These are phyloP conservation scores for Fusarium marasasianum DNA, from an alignment of 2,329 filamentous ascomycete genomes.

Conservation along the genomic window DNA sequence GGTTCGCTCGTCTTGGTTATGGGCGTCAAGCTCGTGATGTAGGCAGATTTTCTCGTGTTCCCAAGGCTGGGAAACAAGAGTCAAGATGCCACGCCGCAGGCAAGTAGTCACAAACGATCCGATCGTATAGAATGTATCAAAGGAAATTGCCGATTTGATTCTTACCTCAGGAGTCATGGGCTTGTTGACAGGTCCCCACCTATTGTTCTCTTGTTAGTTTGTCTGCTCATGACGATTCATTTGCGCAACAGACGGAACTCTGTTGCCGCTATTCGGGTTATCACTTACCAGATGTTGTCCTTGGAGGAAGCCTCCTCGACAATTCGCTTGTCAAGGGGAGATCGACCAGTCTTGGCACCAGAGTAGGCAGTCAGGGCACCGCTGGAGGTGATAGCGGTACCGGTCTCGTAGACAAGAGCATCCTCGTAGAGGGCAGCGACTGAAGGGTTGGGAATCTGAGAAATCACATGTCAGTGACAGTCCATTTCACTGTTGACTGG, in stretches of 20 bases:
- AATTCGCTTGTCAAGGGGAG: conserved; percentile 96
- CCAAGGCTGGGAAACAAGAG: conserved; percentile 1
- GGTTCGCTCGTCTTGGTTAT: conserved; percentile 4
- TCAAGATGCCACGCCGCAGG: conserved; percentile 7
- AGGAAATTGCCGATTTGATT: conserved; percentile 20
- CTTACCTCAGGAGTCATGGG: conserved; percentile 93
- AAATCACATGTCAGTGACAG: conserved; percentile 15
- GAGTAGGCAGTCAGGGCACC: conserved; percentile 98
- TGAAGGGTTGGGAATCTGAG: conserved; percentile 85
- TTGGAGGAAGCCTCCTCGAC: conserved; percentile 91
- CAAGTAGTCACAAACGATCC: conserved; percentile 9
- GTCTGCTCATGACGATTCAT: conserved; percentile 30
- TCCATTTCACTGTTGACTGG: not conserved
- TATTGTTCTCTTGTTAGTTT: conserved; percentile 47
- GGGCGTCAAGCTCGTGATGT: conserved; percentile 30
- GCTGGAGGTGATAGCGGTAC: conserved; percentile 94
- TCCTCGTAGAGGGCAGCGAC: conserved; percentile 98
- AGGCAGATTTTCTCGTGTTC: conserved; percentile 14
- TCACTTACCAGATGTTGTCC: conserved; percentile 82
- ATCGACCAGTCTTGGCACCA: conserved; percentile 96
- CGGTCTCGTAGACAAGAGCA: conserved; percentile 96
- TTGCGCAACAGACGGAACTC: conserved; percentile 14
- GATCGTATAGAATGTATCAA: conserved; percentile 2
- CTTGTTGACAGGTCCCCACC: conserved; percentile 99
- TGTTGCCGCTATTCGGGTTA: conserved; percentile 15